Conservation (phyloP, 1,139 yeast genomes). For the Pichia norvegensis region DNA sequence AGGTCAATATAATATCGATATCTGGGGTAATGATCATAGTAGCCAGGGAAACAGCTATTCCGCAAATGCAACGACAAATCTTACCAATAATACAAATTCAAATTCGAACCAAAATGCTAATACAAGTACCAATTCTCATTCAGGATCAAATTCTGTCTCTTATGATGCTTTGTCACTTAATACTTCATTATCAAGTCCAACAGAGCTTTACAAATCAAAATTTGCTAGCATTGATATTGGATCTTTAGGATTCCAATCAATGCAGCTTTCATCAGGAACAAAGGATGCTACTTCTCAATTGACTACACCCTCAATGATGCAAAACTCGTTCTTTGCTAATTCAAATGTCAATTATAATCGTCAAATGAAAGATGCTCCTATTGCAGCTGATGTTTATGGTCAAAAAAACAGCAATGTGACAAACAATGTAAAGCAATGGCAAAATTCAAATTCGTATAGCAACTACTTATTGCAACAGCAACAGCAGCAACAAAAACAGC, state of each 20-base stretch:
- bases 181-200: constrained; percentile 2
- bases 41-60: background rate
- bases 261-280: constrained; percentile 16
- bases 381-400: background rate
- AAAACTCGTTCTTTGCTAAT: constrained; percentile 11
- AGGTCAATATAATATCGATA: background rate
- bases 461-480: constrained; percentile 11
- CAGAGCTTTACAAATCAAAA: constrained; percentile 12
- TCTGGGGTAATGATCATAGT: background rate
- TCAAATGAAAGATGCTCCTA: background rate
- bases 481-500: constrained; percentile 9
- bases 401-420: background rate
- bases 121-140: background rate
- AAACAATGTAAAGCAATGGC: constrained; percentile 4
- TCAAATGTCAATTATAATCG: constrained; percentile 10
- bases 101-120: background rate
- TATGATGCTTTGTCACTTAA: background rate
- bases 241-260: constrained; percentile 21
- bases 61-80: background rate
- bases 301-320: constrained; percentile 11
- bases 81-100: background rate
- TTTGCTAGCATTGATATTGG: constrained; percentile 22
- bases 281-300: constrained; percentile 10
- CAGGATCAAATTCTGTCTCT: constrained; percentile 1
- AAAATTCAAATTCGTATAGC: constrained; percentile 3